Conservation (phyloP, 2,329 filamentous ascomycete genomes). For the Coniochaeta hoffmannii region DNA sequence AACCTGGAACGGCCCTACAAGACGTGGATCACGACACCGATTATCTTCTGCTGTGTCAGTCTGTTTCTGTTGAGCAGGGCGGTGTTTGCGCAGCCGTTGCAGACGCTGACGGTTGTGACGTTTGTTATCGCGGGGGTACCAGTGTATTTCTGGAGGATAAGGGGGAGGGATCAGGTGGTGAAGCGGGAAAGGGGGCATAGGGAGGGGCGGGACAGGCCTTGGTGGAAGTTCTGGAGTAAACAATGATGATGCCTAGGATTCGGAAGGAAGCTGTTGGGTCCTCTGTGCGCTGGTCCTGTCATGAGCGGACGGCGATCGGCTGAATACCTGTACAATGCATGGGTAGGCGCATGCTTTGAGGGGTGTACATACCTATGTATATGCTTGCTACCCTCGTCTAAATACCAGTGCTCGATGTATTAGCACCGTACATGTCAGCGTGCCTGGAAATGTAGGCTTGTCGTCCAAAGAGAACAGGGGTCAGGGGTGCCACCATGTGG, state of each 20-base stretch:
- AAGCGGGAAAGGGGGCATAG: conserved; percentile 28
- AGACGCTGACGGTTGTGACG: conserved; percentile 78
- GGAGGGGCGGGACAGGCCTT: conserved; percentile 24
- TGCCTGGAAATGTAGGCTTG: not conserved
- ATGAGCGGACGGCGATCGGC: not conserved
- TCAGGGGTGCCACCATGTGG: not conserved
- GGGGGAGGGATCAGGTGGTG: conserved; percentile 45
- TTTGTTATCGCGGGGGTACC: conserved; percentile 82
- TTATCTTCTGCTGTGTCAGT: conserved; percentile 97
- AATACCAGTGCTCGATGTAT: too few relatives aligned
- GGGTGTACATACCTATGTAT: not conserved
- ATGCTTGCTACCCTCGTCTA: too few relatives aligned
- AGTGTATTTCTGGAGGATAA: conserved; percentile 83
- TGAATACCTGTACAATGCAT: not conserved
- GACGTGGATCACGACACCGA: conserved; percentile 94
- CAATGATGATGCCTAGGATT: conserved; percentile 10
- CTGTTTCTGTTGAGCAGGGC: conserved; percentile 84
- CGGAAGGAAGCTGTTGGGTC: not conserved
- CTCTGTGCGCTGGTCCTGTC: not conserved
- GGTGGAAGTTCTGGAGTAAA: conserved; percentile 57
- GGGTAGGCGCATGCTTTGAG: not conserved
- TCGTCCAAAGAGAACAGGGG: not conserved
- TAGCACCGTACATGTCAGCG: not conserved
- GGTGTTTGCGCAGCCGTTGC: conserved; percentile 82
- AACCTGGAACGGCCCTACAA: conserved; percentile 83